Evolutionary conservation across 2,329 filamentous ascomycete species (phyloP).

Genomic region (Lachnellula suecica): DNA sequence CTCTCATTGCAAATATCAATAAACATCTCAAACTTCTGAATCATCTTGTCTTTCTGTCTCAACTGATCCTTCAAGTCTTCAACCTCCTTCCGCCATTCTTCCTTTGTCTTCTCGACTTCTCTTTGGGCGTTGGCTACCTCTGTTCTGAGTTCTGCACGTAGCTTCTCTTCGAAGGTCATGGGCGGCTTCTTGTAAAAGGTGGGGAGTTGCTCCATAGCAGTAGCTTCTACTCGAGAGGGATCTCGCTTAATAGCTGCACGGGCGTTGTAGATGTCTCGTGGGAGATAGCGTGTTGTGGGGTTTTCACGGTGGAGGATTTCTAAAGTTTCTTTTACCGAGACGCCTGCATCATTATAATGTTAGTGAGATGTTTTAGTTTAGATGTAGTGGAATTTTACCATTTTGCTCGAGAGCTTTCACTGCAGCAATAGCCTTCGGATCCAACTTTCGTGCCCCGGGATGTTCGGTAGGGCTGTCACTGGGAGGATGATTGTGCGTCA

Average conservation of each 20-base stretch:
- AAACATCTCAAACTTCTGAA: slow-evolving; percentile 66
- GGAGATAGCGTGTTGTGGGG: slow-evolving; percentile 61
- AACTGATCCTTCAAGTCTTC: slow-evolving; percentile 58
- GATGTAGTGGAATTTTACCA: slow-evolving; percentile 44
- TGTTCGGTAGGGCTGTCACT: slow-evolving; percentile 67
- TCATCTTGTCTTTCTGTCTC: slow-evolving; percentile 61
- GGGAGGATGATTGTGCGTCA: slow-evolving; percentile 63
- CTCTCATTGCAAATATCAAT: slow-evolving; percentile 69
- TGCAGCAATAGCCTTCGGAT: slow-evolving; percentile 66
- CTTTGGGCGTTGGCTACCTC: slow-evolving; percentile 59
- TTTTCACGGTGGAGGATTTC: slow-evolving; percentile 65
- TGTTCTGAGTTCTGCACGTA: slow-evolving; percentile 59
- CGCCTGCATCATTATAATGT: slow-evolving; percentile 48
- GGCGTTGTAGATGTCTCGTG: slow-evolving; percentile 67
- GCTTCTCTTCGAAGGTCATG: slow-evolving; percentile 62
- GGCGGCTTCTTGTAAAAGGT: slow-evolving; percentile 67
- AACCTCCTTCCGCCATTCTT: slow-evolving; percentile 56
- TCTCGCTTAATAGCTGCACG: slow-evolving; percentile 66
- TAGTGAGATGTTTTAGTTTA: slow-evolving; percentile 17
- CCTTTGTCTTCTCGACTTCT: slow-evolving; percentile 56
- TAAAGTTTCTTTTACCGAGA: slow-evolving; percentile 65
- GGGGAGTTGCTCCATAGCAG: slow-evolving; percentile 57
- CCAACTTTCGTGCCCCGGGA: slow-evolving; percentile 63
- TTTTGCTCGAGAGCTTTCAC: slow-evolving; percentile 66
- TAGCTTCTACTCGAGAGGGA: slow-evolving; percentile 58